A percentile compares a stretch with the other conserved stretches of the same genome.
phyloP scores from a whole-genome alignment of 2,329 filamentous ascomycete genomes.

The Aureobasidium musti region DNA sequence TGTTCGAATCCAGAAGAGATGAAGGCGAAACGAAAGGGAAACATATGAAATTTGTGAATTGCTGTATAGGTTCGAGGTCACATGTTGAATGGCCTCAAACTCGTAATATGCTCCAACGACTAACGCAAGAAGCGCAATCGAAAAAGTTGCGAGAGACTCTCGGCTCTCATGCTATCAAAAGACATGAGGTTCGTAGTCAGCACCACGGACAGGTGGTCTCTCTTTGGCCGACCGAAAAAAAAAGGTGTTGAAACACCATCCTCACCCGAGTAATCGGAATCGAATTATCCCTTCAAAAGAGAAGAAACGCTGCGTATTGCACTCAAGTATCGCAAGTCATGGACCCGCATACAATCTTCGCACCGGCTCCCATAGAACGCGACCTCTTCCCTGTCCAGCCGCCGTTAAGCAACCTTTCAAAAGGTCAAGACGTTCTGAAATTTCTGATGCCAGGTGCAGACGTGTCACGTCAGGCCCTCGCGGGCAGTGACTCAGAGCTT shows the following conservation, averaged over 20 bases:
- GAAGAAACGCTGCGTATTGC: conserved; percentile 84
- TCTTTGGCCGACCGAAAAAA: conserved; percentile 44
- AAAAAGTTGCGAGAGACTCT: conserved; percentile 22
- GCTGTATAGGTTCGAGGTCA: not conserved
- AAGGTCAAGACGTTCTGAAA: conserved; percentile 56
- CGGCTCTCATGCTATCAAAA: not conserved
- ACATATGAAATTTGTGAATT: not conserved
- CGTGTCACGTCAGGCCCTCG: conserved; percentile 83
- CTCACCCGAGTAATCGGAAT: conserved; percentile 91
- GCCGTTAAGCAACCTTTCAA: not conserved
- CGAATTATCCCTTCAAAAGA: conserved; percentile 67
- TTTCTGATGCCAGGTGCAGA: conserved; percentile 94
- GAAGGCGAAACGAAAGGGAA: too few relatives aligned
- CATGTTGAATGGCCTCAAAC: not conserved
- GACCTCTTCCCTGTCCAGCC: not conserved
- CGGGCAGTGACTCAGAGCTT: conserved; percentile 64
- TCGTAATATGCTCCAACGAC: not conserved
- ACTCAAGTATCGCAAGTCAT: conserved; percentile 75
- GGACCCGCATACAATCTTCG: conserved; percentile 79
- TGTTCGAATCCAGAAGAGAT: too few relatives aligned
- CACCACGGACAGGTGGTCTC: conserved; percentile 27
- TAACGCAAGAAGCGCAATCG: conserved; percentile 11
- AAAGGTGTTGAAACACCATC: conserved; percentile 66
- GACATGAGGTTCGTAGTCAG: conserved; percentile 26
- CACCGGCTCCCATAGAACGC: conserved; percentile 82